Base-by-base conservation (phyloP, 768 basidiomycete genomes). In the Serendipita sp. region DNA sequence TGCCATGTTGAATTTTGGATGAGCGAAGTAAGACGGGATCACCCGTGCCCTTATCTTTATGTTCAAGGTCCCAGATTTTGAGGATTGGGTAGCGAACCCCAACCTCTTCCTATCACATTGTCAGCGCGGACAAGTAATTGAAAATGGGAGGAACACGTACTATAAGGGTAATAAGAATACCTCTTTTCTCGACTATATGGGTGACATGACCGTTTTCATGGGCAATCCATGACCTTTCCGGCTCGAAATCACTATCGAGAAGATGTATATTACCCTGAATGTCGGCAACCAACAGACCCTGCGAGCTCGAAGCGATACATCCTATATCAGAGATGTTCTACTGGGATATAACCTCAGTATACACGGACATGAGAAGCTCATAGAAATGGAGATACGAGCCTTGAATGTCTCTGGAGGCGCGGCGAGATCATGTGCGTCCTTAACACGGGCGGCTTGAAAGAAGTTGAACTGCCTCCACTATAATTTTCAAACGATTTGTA, bases 391-490 rank as follows among this genome's bases (percentile, higher is more conserved):
- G 15, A 15, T 11, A 63, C 69, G 46, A 69, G 87, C 89, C 73
- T 86, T 86, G 80, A 95, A 84, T 28, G 92, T 79, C 64, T 89
- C 86, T 0, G 92, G 92, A 0, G 85, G 74, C 65, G 80, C 83
- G 1, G 82, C 80, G 13, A 89, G 76, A 71, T 95, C 88, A 69
- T 93, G 83, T 2, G 79, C 77, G 70, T 92, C 91, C 72, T 85
- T 90, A 67, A 93, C 84, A 10, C 83, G 81, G 3, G 83, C 79
- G 11, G 80, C 77, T 68, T 92, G 85, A 71, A 96, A 97, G 82
- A 96, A 96, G 2, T 84, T 78, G 76, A 95, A 95, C 71, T 92
- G 89, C 60, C 88, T 81, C 84, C 88, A 91, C 89, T 94, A 65
- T 3, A 63, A 35, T 18, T 11, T 11, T 46, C 45, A 46, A 46